Evolutionary conservation across 2,329 filamentous ascomycete species (phyloP).

Genomic region (Diaporthe velutina): DNA sequence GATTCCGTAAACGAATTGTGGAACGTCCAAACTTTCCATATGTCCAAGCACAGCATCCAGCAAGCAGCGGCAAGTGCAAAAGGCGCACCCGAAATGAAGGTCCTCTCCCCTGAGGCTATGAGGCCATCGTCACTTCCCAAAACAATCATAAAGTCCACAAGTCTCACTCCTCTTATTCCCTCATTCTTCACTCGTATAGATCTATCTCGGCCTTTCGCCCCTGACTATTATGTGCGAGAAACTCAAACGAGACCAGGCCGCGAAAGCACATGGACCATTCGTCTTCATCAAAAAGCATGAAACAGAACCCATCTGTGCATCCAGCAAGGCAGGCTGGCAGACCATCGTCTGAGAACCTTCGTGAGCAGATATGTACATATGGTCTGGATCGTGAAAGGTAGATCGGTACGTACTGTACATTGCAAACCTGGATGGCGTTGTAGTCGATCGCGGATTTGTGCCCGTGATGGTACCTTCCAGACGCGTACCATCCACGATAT

Average conservation of each 20-base stretch:
- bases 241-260: background rate
- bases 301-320: background rate
- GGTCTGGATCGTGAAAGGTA: background rate
- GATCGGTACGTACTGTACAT: conserved; percentile 21
- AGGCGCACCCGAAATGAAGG: conserved; percentile 30
- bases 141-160: conserved; percentile 18
- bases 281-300: background rate
- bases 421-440: background rate
- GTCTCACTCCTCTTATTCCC: background rate
- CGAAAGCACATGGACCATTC: background rate
- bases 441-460: background rate
- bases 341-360: conserved; percentile 10
- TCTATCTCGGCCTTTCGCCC: conserved; percentile 18
- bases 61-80: background rate
- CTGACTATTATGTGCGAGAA: conserved; percentile 6
- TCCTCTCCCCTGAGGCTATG: conserved; percentile 15
- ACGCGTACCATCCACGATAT: background rate
- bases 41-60: background rate
- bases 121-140: conserved; percentile 34
- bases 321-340: conserved; percentile 6
- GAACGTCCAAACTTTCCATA: background rate
- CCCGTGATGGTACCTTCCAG: background rate
- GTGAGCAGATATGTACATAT: background rate
- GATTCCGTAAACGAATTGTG: conserved; percentile 7
- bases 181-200: background rate